phyloP scores from a whole-genome alignment of 345 rosid species.

The Corchorus capsularis region DNA sequence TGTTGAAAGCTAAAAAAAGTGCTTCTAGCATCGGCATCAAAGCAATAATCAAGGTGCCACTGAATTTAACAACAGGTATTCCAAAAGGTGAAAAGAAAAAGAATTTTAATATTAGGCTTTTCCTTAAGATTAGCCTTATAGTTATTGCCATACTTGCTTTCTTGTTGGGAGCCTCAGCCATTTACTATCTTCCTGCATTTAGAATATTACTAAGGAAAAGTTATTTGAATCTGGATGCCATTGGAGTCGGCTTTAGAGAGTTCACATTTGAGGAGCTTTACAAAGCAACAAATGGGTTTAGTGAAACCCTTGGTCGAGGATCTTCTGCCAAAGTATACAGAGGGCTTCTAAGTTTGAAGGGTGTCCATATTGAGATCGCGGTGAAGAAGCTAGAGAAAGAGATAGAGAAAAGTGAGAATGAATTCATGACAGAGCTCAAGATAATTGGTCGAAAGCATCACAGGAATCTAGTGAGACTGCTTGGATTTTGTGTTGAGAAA shows the following conservation, averaged over 20 bases:
- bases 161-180: constrained; percentile 24
- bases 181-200: constrained; percentile 29
- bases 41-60: constrained; percentile 37
- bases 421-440: constrained; percentile 37
- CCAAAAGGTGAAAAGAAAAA: constrained; percentile 14
- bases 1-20: constrained; percentile 29
- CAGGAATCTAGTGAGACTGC: constrained; percentile 32
- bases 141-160: constrained; percentile 28
- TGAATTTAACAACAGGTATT: constrained; percentile 19
- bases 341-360: constrained; percentile 23
- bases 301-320: constrained; percentile 28
- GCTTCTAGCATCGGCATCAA: constrained; percentile 27
- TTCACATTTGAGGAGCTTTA: constrained; percentile 28
- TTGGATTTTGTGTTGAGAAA: constrained; percentile 34
- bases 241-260: constrained; percentile 33
- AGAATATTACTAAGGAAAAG: constrained; percentile 14
- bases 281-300: constrained; percentile 33
- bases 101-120: neutral
- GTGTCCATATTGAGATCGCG: constrained; percentile 26
- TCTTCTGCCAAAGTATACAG: constrained; percentile 35
- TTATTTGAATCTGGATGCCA: neutral
- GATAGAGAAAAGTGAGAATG: constrained; percentile 25
- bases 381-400: constrained; percentile 30
- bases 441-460: constrained; percentile 35
- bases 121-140: constrained; percentile 21